These are phyloP conservation scores for Candida palmyrensis DNA, from an alignment of 805 yeast genomes.

Conservation along the genomic window DNA sequence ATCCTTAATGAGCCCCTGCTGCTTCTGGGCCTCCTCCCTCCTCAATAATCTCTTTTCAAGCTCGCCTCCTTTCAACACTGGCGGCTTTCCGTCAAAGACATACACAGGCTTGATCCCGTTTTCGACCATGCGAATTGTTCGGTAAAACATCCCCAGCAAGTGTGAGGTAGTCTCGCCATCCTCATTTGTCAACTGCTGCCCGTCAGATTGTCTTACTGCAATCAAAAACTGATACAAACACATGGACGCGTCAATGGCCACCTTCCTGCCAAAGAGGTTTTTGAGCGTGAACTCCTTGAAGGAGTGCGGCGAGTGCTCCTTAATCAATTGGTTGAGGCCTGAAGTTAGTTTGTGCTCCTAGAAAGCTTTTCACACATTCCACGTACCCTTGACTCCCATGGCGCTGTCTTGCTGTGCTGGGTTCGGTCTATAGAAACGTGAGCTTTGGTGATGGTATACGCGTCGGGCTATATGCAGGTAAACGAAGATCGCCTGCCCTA, in stretches of 20 bases:
- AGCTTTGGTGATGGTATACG: too few species aligned
- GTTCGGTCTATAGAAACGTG: too few species aligned
- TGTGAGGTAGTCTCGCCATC: slow-evolving; percentile 91
- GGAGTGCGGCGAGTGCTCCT: slow-evolving; percentile 87
- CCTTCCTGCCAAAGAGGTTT: slow-evolving; percentile 85
- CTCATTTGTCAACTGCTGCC: slow-evolving; percentile 84
- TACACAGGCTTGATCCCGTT: slow-evolving; percentile 95
- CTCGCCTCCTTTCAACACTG: slow-evolving; percentile 89
- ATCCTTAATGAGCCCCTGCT: slow-evolving; percentile 70
- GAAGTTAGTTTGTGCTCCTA: not conserved
- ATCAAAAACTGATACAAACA: slow-evolving; percentile 91
- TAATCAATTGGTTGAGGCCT: slow-evolving; percentile 82
- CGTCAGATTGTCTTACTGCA: slow-evolving; percentile 96
- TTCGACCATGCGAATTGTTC: slow-evolving; percentile 85
- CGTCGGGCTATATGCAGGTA: too few species aligned
- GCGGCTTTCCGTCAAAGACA: slow-evolving; percentile 98
- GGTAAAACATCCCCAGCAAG: slow-evolving; percentile 91
- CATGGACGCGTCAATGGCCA: slow-evolving; percentile 98
- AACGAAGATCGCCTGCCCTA: too few species aligned
- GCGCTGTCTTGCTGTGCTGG: too few species aligned
- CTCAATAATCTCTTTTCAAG: slow-evolving; percentile 77
- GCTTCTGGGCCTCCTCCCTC: slow-evolving; percentile 78
- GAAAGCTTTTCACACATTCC: not conserved
- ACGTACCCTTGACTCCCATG: slow-evolving; percentile 28
- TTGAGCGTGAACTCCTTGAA: slow-evolving; percentile 76